phyloP scores from a whole-genome alignment of 345 rosid genomes.

The Hirschfeldia incana region DNA sequence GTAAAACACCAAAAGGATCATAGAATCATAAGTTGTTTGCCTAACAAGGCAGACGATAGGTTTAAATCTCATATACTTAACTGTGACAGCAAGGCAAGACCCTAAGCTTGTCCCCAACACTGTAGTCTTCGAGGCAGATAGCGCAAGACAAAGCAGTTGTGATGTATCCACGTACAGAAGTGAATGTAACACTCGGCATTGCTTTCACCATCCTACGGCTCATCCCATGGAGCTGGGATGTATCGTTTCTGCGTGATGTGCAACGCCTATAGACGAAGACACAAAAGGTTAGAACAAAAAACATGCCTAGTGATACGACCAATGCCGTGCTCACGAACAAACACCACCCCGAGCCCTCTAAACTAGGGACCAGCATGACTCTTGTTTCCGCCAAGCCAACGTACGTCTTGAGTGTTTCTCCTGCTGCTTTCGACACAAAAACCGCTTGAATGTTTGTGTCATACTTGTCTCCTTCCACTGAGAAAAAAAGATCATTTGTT shows the following conservation, averaged over 20 bases:
- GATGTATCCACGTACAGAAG: conserved; percentile 65
- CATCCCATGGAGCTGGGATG: conserved; percentile 74
- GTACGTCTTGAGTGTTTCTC: conserved; percentile 56
- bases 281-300: conserved; percentile 67
- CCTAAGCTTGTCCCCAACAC: conserved; percentile 83
- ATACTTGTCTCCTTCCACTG: conserved; percentile 70
- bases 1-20: conserved; percentile 22
- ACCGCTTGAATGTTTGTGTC: conserved; percentile 74
- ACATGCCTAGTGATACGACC: conserved; percentile 64
- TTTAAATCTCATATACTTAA: conserved; percentile 27
- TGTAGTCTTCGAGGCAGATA: conserved; percentile 88
- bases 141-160: conserved; percentile 74
- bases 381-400: conserved; percentile 50
- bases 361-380: conserved; percentile 66
- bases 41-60: not conserved
- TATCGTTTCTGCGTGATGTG: conserved; percentile 47
- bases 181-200: conserved; percentile 82
- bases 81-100: conserved; percentile 86
- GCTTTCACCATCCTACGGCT: conserved; percentile 74
- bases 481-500: not conserved
- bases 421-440: conserved; percentile 65
- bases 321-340: conserved; percentile 60
- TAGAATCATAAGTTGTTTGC: not conserved
- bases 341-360: conserved; percentile 71
- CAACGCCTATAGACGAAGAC: conserved; percentile 68